Base-by-base conservation (phyloP, 495 filamentous ascomycete genomes). In the Aspergillus biplanus region DNA sequence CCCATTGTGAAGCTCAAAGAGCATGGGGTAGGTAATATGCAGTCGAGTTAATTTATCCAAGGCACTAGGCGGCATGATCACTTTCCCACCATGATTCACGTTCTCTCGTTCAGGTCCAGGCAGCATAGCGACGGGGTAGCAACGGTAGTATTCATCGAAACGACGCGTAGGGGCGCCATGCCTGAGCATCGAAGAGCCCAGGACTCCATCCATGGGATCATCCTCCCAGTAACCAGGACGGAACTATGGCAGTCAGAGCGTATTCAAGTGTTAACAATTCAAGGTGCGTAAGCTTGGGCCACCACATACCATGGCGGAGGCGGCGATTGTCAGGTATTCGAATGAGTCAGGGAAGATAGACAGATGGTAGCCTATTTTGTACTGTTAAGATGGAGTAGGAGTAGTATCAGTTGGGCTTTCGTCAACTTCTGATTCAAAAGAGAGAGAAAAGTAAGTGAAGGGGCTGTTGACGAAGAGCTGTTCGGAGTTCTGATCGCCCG, bases 1-100 rank as follows among this genome's bases (percentile, higher is more conserved):
- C 5, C 93, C 93, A 73, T 98, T 98, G 60, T 89, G 87, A 34
- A 99, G 82, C 84, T 98, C 93, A 73, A 99, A 94, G 61, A 98
- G 84, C 85, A 99, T 96, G 0, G 95, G 95, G 79, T 97, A 99
- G 65, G 95, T 92, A 63, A 99, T 96, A 75, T 98, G 95, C n/a
- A 99, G 81, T 66, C 91, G 82, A 1, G 94, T 96, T 63, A 99
- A 88, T 74, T 97, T 98, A 78, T 99, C 93, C 18, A 99, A 84
- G 11, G 95, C 93, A 37, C 92, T 96, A 3, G 96, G 91, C 15
- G 95, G 96, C 71, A 99, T 87, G 69, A 99, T 90, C 67, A 98
- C 93, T 79, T 99, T 99, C 77, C 93, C 95, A 61, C 95, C 95
- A 73, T 93, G 93, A 80, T 97, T 98, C 58, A 96, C 88, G 57